These are phyloP conservation scores for Agaricus blazei DNA, from an alignment of 768 basidiomycete genomes.

Conservation along the genomic window DNA sequence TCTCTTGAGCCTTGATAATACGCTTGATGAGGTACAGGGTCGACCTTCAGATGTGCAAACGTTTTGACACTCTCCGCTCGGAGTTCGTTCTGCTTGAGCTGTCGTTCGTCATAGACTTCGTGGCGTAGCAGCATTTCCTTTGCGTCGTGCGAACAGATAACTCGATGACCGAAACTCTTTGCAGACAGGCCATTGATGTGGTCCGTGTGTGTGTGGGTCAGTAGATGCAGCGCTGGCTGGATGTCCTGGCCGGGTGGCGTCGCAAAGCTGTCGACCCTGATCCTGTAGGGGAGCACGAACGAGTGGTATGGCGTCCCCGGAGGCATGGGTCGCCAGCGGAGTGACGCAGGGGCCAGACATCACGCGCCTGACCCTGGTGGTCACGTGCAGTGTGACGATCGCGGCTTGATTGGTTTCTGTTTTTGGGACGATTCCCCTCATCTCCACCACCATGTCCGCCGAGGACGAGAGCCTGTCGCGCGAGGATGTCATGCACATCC, in stretches of 20 bases:
- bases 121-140: conserved; percentile 82
- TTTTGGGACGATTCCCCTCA: conserved; percentile 9
- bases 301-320: conserved; percentile 73
- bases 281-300: conserved; percentile 71
- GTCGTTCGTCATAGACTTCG: conserved; percentile 64
- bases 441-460: conserved; percentile 16
- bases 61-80: conserved; percentile 50
- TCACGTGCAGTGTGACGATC: conserved; percentile 5
- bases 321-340: conserved; percentile 47
- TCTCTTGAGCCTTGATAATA: conserved; percentile 57
- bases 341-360: not conserved
- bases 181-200: conserved; percentile 76
- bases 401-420: not conserved
- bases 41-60: conserved; percentile 63
- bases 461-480: conserved; percentile 12
- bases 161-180: conserved; percentile 63
- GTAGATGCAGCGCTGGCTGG: conserved; percentile 57
- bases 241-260: conserved; percentile 26
- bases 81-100: conserved; percentile 46
- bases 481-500: conserved; percentile 21
- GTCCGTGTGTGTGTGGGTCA: conserved; percentile 88
- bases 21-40: conserved; percentile 43
- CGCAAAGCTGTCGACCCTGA: conserved; percentile 85
- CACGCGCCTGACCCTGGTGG: not conserved
- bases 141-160: conserved; percentile 79